phyloP scores from a whole-genome alignment of 2,329 filamentous ascomycete genomes.

The Ilyonectria destructans region DNA sequence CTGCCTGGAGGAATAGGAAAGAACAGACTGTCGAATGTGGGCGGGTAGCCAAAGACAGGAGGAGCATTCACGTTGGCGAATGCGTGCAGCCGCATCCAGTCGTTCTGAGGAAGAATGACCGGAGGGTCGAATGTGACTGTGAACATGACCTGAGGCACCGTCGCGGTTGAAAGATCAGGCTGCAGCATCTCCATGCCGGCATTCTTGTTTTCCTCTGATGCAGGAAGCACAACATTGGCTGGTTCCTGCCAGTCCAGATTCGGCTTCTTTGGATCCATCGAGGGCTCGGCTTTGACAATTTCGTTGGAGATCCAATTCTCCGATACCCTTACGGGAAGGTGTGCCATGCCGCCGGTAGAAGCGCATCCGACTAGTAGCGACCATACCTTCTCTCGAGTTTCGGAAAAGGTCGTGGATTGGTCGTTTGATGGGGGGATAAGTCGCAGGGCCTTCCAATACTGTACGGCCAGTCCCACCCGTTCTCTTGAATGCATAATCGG shows the following conservation, averaged over 20 bases:
- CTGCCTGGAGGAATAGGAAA: constrained; percentile 69
- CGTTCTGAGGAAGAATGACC: constrained; percentile 76
- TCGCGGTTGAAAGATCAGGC: constrained; percentile 61
- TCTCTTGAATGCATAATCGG: constrained; percentile 80
- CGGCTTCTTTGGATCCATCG: constrained; percentile 58
- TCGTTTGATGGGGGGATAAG: constrained; percentile 60
- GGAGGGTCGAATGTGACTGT: constrained; percentile 83
- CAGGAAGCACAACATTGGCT: constrained; percentile 72
- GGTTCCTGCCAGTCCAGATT: constrained; percentile 83
- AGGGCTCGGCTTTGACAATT: constrained; percentile 72
- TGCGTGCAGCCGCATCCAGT: constrained; percentile 75
- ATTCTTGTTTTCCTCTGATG: constrained; percentile 64
- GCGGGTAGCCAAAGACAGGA: constrained; percentile 53
- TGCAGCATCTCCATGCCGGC: constrained; percentile 69
- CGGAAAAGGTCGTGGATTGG: constrained; percentile 56
- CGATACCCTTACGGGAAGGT: constrained; percentile 79
- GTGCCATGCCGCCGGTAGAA: constrained; percentile 60
- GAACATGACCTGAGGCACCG: constrained; percentile 82
- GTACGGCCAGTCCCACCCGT: constrained; percentile 79
- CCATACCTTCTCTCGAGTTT: constrained; percentile 71
- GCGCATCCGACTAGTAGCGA: constrained; percentile 79
- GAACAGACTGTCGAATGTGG: constrained; percentile 72
- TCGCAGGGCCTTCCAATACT: constrained; percentile 83
- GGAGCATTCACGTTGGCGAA: constrained; percentile 66
- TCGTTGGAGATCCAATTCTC: constrained; percentile 81